Evolutionary conservation across 208 protist genomes (phyloP), one percentile per base, ranked within the genome.

Genomic region (Tritrichomonas foetus): DNA sequence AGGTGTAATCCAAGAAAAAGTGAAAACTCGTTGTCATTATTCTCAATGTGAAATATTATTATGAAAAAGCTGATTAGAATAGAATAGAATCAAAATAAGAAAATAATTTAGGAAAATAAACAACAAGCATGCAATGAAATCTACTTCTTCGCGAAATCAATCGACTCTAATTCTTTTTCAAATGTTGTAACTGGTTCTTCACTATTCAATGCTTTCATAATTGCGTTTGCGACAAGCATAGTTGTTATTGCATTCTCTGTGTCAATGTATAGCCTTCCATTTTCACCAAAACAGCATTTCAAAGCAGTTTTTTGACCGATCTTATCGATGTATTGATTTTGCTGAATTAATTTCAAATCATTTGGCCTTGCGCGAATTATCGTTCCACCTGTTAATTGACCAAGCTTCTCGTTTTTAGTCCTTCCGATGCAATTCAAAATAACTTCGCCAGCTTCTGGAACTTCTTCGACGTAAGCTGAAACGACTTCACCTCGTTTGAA

Each of bases 391-490:
- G 44, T 53, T n/a, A 84, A 3, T 49, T 16, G 5, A 3, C 74
- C 74, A 30, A 84, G 44, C 22, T 33, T 53, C n/a, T 84, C 74
- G 33, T 49, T 53, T 53, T 84, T 49, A 1, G 74, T 84, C n/a
- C 74, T 84, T 53, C 25, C 25, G 33, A 84, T 33, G 30, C 74
- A 84, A 84, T 5, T 53, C 30, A 84, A 84, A n/a, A 84, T 14
- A 25, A 84, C 44, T 84, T 84, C 74, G 1, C 74, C 74, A 3
- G 74, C 3, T 84, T 84, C 74, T n/a, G 74, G 74, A 53, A 84
- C 74, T 53, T 84, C 41, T 84, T 84, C 74, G 9, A 84, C 74
- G 3, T 16, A 84, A 53, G 41, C 74, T 33, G n/a, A 36, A 53
- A 84, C 44, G 1, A 53, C 3, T n/a, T 84, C 74, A 9, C 74